A percentile compares a stretch with the other conserved stretches of the same genome.
Conservation (phyloP, 345 rosid species). For the Excoecaria agallocha region DNA sequence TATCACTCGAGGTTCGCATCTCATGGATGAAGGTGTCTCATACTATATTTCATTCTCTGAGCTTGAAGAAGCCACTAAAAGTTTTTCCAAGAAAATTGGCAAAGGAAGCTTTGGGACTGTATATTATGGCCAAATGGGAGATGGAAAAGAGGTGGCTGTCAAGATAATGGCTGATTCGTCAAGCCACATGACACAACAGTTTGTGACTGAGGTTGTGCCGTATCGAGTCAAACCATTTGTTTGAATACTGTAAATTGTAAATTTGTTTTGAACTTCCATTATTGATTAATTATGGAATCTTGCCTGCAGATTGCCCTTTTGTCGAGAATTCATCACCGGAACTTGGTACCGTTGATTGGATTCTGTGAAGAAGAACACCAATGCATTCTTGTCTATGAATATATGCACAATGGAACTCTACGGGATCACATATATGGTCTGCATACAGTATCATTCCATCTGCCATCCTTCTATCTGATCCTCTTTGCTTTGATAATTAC, state of each 20-base stretch:
- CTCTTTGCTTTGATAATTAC: constrained; percentile 2
- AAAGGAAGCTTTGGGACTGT: constrained; percentile 94
- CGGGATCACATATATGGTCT: constrained; percentile 80
- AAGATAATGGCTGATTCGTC: constrained; percentile 77
- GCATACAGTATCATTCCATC: constrained; percentile 11
- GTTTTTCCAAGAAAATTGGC: constrained; percentile 75
- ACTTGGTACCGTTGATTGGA: constrained; percentile 94
- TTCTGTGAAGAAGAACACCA: constrained; percentile 82
- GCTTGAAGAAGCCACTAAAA: constrained; percentile 74
- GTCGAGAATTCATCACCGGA: constrained; percentile 96
- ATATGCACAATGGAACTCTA: constrained; percentile 94
- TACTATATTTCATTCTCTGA: constrained; percentile 65
- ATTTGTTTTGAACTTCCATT: not conserved
- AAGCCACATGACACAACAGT: constrained; percentile 64
- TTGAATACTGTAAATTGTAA: not conserved
- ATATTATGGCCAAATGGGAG: constrained; percentile 89
- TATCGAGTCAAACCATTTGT: constrained; percentile 4
- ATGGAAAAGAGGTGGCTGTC: constrained; percentile 92
- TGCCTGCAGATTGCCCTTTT: constrained; percentile 71
- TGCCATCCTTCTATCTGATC: constrained; percentile 1
- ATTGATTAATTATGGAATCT: constrained; percentile 2
- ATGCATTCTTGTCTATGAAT: constrained; percentile 78
- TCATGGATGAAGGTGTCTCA: constrained; percentile 74
- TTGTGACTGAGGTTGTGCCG: constrained; percentile 79
- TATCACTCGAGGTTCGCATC: constrained; percentile 56